phyloP scores from a whole-genome alignment of 805 yeast genomes.

The Kuraishia molischiana region DNA sequence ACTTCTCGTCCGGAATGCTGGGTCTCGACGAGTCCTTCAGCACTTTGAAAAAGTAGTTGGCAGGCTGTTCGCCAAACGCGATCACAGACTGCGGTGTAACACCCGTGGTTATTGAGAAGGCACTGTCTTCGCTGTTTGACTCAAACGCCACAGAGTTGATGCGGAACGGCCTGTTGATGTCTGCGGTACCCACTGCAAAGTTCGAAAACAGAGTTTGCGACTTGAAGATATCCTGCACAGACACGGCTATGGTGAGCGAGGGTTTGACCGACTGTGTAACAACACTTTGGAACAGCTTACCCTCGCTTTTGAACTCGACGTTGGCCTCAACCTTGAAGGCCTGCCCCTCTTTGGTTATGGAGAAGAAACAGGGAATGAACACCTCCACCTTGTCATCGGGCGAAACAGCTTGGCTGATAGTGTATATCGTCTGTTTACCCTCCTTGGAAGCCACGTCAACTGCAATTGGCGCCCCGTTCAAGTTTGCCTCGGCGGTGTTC shows the following conservation, averaged over 20 bases:
- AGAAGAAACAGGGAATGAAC: conserved; percentile 21
- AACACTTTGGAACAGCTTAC: conserved; percentile 8
- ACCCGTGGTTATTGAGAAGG: conserved; percentile 18
- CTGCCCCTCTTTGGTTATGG: conserved; percentile 9
- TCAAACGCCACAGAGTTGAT: conserved; percentile 22
- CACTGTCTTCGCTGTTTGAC: conserved; percentile 21
- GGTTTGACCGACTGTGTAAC: conserved; percentile 24
- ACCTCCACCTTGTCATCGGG: conserved; percentile 5
- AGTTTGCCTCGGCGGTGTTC: not conserved
- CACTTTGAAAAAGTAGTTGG: conserved; percentile 50
- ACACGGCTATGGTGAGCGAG: conserved; percentile 53
- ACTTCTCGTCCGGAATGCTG: conserved; percentile 10
- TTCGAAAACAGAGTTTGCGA: conserved; percentile 47
- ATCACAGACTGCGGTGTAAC: conserved; percentile 26
- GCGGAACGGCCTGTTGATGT: conserved; percentile 40
- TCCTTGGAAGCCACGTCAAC: not conserved
- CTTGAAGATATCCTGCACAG: conserved; percentile 73
- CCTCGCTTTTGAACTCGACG: conserved; percentile 9
- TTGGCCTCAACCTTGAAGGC: conserved; percentile 8
- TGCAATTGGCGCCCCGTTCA: not conserved
- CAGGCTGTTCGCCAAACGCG: conserved; percentile 65
- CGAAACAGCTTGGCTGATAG: not conserved
- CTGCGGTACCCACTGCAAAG: conserved; percentile 58
- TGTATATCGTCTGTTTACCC: not conserved
- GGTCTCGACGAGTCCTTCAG: conserved; percentile 11